A percentile compares a stretch with the other conserved stretches of the same genome.
Conservation (phyloP, 2,329 filamentous ascomycete genomes). For the Fusarium penzigii region DNA sequence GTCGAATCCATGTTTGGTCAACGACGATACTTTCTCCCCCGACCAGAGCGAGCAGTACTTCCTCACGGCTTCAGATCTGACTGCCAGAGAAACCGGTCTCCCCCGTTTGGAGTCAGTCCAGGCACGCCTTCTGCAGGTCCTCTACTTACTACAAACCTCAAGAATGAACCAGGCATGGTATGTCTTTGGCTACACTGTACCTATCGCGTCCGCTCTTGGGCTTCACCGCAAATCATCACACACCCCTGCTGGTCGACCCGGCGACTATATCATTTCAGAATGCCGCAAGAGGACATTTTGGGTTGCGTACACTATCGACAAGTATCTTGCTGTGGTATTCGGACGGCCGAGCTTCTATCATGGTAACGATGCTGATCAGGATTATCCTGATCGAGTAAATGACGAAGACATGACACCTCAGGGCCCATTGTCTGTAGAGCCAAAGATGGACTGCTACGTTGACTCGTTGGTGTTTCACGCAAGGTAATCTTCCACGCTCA, state of each 20-base stretch:
- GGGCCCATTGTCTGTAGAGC: constrained; percentile 33
- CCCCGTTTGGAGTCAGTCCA: constrained; percentile 28
- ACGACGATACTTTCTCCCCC: constrained; percentile 5
- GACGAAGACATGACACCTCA: constrained; percentile 55
- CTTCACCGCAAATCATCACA: constrained; percentile 17
- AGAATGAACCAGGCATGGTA: constrained; percentile 30
- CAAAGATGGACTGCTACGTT: constrained; percentile 46
- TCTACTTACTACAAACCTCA: constrained; percentile 23
- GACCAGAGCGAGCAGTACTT: constrained; percentile 29
- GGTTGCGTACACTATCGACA: constrained; percentile 62
- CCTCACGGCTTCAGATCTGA: constrained; percentile 19
- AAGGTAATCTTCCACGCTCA: constrained; percentile 26
- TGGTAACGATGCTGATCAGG: constrained; percentile 64
- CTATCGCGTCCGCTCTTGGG: constrained; percentile 21
- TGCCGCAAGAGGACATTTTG: constrained; percentile 59
- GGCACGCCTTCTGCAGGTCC: constrained; percentile 20
- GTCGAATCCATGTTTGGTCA: neutral
- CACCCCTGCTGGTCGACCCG: constrained; percentile 3
- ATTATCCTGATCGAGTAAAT: constrained; percentile 54
- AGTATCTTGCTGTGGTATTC: constrained; percentile 63
- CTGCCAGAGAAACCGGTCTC: constrained; percentile 26
- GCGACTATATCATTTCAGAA: constrained; percentile 47
- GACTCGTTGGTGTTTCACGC: constrained; percentile 47
- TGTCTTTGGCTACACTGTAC: constrained; percentile 22
- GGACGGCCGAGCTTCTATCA: constrained; percentile 60